Evolutionary conservation across 768 basidiomycete species (phyloP).

Genomic region (Kondoa subrosea): DNA sequence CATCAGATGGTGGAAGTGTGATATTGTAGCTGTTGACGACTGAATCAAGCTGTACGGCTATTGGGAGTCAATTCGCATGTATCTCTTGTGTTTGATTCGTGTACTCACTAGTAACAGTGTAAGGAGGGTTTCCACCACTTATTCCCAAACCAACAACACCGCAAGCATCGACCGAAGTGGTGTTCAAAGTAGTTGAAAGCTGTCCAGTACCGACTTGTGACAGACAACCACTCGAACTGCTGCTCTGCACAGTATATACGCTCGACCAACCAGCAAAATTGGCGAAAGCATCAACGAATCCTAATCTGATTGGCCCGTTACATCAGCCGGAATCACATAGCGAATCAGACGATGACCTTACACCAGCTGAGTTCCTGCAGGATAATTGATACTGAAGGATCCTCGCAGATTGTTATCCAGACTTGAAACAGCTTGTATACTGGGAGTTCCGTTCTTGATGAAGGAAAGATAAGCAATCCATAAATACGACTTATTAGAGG

Average conservation of each 20-base stretch:
- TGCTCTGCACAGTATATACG: neutral
- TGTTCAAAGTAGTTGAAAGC: neutral
- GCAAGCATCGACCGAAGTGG: neutral
- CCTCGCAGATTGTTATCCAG: neutral
- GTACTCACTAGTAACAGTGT: conserved; percentile 6
- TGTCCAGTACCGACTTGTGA: too few species aligned
- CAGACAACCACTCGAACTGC: neutral
- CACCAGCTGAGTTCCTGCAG: neutral
- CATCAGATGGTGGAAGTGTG: neutral
- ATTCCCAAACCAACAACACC: neutral
- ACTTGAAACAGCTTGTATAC: neutral
- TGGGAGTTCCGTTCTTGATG: neutral
- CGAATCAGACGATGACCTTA: too few species aligned
- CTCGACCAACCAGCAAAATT: conserved; percentile 4
- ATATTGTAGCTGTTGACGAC: conserved; percentile 2
- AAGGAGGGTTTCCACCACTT: neutral
- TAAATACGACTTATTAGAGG: too few species aligned
- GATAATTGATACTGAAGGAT: conserved; percentile 1
- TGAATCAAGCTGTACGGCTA: neutral
- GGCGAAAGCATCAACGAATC: neutral
- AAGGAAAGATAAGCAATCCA: too few species aligned
- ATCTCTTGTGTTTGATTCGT: too few species aligned
- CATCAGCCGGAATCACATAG: too few species aligned
- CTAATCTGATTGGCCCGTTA: too few species aligned
- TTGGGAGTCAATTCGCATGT: too few species aligned